phyloP scores from a whole-genome alignment of 345 rosid species.

The Rhizophora mangle region DNA sequence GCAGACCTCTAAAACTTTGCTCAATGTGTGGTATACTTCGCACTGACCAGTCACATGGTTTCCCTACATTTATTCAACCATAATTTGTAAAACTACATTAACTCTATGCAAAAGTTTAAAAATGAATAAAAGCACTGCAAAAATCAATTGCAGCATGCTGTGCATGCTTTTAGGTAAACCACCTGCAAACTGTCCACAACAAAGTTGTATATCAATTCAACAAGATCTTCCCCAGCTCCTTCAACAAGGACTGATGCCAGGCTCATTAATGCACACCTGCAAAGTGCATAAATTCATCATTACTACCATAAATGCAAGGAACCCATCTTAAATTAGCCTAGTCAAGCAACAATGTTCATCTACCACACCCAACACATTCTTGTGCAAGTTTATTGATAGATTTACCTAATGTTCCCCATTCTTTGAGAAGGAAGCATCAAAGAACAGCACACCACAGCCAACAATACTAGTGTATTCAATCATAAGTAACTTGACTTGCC shows the following conservation, averaged over 20 bases:
- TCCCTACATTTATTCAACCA: slow-evolving; percentile 40
- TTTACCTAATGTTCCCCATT: too few relatives aligned
- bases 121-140: neutral
- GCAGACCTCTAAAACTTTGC: slow-evolving; percentile 68
- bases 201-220: slow-evolving; percentile 60
- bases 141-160: neutral
- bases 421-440: too few relatives aligned
- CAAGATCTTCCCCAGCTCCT: slow-evolving; percentile 69
- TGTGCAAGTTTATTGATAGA: too few relatives aligned
- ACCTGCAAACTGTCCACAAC: slow-evolving; percentile 63
- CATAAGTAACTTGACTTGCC: too few relatives aligned
- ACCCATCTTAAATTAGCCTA: neutral
- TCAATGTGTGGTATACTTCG: slow-evolving; percentile 66
- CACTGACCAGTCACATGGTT: slow-evolving; percentile 46
- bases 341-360: too few relatives aligned
- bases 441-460: too few relatives aligned
- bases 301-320: neutral
- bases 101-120: neutral
- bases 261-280: slow-evolving; percentile 41
- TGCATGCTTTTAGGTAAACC: neutral
- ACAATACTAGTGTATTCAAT: too few relatives aligned
- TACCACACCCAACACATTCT: too few relatives aligned
- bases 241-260: slow-evolving; percentile 70
- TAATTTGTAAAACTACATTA: neutral
- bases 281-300: neutral